Percentiles rank a stretch among this genome's conserved stretches.
phyloP scores from a whole-genome alignment of 2,329 filamentous ascomycete species.

The Phyllosticta citrichinensis region DNA sequence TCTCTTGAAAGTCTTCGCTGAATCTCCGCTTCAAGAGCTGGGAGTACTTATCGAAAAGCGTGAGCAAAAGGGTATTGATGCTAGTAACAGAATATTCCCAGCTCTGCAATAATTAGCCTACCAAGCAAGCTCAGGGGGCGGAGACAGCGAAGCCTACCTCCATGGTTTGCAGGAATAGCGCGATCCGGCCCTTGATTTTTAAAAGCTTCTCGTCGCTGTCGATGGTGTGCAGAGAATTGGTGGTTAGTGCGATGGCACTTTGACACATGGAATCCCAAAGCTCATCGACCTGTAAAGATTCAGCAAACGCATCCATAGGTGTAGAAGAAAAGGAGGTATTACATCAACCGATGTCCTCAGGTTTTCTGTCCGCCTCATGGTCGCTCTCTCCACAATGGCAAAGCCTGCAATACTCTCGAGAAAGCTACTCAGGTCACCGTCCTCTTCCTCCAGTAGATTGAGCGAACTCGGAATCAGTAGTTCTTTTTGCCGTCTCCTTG shows the following conservation, averaged over 20 bases:
- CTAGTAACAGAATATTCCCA: conserved; percentile 81
- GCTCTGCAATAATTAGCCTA: conserved; percentile 41
- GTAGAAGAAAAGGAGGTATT: conserved; percentile 20
- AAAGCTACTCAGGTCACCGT: conserved; percentile 75
- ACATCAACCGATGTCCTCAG: conserved; percentile 76
- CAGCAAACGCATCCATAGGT: not conserved
- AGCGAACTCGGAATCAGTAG: conserved; percentile 69
- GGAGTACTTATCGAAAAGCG: conserved; percentile 86
- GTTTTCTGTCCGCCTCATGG: conserved; percentile 76
- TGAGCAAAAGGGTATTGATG: conserved; percentile 78
- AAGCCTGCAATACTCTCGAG: conserved; percentile 93
- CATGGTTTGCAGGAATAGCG: conserved; percentile 97
- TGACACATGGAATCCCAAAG: conserved; percentile 98
- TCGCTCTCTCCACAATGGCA: conserved; percentile 90
- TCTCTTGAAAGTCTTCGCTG: conserved; percentile 91
- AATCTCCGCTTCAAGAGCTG: conserved; percentile 84
- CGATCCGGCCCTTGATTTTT: conserved; percentile 90
- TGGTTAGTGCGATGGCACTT: conserved; percentile 70
- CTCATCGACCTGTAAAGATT: conserved; percentile 64
- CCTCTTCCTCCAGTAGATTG: conserved; percentile 70
- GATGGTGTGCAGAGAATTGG: conserved; percentile 67
- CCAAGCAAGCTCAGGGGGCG: not conserved
- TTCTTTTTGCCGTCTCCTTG: conserved; percentile 83
- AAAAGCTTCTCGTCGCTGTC: conserved; percentile 79
- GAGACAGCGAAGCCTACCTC: conserved; percentile 48